phyloP scores from a whole-genome alignment of 1,284 basidiomycete genomes.

The Amylostereum areolatum region DNA sequence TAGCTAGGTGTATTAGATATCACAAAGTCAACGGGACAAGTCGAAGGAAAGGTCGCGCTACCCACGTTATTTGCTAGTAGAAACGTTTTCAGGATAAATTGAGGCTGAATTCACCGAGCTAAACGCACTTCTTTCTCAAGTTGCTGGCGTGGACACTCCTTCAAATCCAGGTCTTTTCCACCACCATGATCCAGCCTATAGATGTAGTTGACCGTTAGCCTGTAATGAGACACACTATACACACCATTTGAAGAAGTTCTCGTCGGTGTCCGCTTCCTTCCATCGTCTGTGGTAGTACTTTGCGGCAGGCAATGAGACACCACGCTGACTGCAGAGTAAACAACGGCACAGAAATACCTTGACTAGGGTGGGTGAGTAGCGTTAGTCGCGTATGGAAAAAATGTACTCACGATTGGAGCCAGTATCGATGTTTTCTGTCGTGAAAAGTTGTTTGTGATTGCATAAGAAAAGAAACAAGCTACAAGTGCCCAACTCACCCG shows the following conservation, averaged over 20 bases:
- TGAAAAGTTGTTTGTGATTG: neutral
- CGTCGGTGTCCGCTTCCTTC: slow-evolving; percentile 55
- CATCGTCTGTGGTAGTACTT: slow-evolving; percentile 61
- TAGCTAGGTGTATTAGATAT: slow-evolving; percentile 34
- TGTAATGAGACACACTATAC: slow-evolving; percentile 6
- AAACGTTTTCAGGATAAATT: too few species aligned
- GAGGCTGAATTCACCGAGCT: neutral
- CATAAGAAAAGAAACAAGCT: neutral
- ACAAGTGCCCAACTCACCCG: slow-evolving; percentile 28
- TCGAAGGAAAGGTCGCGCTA: too few species aligned
- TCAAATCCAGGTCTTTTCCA: slow-evolving; percentile 59
- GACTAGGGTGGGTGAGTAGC: too few species aligned
- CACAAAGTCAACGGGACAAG: neutral
- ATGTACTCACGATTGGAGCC: slow-evolving; percentile 46
- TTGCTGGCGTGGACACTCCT: slow-evolving; percentile 60
- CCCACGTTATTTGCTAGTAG: slow-evolving; percentile 33
- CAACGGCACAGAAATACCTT: too few species aligned
- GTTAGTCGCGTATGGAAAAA: too few species aligned
- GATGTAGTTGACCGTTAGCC: slow-evolving; percentile 2
- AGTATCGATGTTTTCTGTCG: slow-evolving; percentile 60
- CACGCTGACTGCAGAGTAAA: too few species aligned
- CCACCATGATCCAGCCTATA: slow-evolving; percentile 66
- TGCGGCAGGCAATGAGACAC: too few species aligned
- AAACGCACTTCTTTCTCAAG: slow-evolving; percentile 57
- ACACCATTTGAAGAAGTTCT: slow-evolving; percentile 72